phyloP scores from a whole-genome alignment of 495 filamentous ascomycete species.

The Xylaria bambusicola region DNA sequence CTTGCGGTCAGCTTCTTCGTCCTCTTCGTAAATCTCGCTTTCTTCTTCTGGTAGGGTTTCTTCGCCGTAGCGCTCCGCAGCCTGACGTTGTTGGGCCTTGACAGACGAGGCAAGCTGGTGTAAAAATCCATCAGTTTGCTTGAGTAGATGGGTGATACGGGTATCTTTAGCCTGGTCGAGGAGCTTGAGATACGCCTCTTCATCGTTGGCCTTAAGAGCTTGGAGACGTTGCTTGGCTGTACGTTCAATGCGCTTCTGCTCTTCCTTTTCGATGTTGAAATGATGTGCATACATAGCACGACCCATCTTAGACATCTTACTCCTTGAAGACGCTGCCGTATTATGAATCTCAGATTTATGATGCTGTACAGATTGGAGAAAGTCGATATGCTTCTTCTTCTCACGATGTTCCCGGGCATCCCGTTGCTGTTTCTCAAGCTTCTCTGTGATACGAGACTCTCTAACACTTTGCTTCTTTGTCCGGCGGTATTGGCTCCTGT shows the following conservation, averaged over 20 bases:
- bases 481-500: constrained; percentile 81
- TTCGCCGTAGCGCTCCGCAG: constrained; percentile 74
- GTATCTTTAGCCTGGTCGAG: constrained; percentile 98
- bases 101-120: constrained; percentile 93
- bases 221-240: constrained; percentile 99
- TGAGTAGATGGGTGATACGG: constrained; percentile 94
- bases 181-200: constrained; percentile 95
- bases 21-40: constrained; percentile 63
- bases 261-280: constrained; percentile 96
- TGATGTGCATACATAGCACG: constrained; percentile 85
- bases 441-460: constrained; percentile 97
- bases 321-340: constrained; percentile 40
- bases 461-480: constrained; percentile 95
- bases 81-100: constrained; percentile 83
- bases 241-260: constrained; percentile 94
- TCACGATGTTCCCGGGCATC: constrained; percentile 91
- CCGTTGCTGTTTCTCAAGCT: constrained; percentile 96
- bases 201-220: constrained; percentile 96
- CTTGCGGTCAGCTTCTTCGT: constrained; percentile 70
- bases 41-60: constrained; percentile 60
- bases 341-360: constrained; percentile 55
- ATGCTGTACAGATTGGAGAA: constrained; percentile 66
- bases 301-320: constrained; percentile 79
- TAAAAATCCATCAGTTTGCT: constrained; percentile 95
- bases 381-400: constrained; percentile 93